These are phyloP conservation scores for Barnettozyma sucrosica DNA, from an alignment of 805 yeast species.

Conservation along the genomic window DNA sequence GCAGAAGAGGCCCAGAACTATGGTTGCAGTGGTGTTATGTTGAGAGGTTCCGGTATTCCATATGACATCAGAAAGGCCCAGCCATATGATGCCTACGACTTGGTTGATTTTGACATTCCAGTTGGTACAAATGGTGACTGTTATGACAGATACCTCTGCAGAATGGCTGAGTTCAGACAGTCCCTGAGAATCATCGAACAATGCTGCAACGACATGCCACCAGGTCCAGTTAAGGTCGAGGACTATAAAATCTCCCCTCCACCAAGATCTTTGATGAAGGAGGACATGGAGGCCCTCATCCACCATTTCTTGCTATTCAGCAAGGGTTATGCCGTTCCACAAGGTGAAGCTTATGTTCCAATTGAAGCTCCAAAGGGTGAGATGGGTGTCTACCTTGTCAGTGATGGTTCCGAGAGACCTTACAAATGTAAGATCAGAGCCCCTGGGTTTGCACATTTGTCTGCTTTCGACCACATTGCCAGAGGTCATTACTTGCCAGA, in stretches of 20 bases:
- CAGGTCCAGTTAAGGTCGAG: constrained; percentile 87
- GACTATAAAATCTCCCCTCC: constrained; percentile 84
- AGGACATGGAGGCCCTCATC: constrained; percentile 87
- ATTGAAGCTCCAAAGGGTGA: constrained; percentile 96
- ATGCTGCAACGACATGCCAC: constrained; percentile 87
- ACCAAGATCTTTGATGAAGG: constrained; percentile 76
- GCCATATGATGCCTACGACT: constrained; percentile 86
- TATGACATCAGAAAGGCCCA: constrained; percentile 80
- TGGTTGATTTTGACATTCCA: constrained; percentile 80
- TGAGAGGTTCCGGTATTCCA: constrained; percentile 87
- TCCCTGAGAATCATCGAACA: constrained; percentile 84
- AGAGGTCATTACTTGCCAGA: constrained; percentile 87
- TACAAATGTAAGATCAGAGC: constrained; percentile 90
- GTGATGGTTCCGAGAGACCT: constrained; percentile 87
- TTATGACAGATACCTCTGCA: constrained; percentile 79
- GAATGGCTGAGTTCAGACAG: constrained; percentile 92
- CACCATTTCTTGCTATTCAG: constrained; percentile 86
- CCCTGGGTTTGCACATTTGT: constrained; percentile 90
- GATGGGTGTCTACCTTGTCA: constrained; percentile 84
- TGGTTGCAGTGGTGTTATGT: constrained; percentile 80
- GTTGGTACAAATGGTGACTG: constrained; percentile 88
- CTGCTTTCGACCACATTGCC: constrained; percentile 80
- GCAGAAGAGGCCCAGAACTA: constrained; percentile 86
- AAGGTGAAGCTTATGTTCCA: constrained; percentile 86
- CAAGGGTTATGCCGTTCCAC: constrained; percentile 84